A percentile compares a stretch with the other conserved stretches of the same genome.
These are phyloP conservation scores for Dalbergia cochinchinensis DNA, from an alignment of 306 rosid genomes.

Conservation along the genomic window DNA sequence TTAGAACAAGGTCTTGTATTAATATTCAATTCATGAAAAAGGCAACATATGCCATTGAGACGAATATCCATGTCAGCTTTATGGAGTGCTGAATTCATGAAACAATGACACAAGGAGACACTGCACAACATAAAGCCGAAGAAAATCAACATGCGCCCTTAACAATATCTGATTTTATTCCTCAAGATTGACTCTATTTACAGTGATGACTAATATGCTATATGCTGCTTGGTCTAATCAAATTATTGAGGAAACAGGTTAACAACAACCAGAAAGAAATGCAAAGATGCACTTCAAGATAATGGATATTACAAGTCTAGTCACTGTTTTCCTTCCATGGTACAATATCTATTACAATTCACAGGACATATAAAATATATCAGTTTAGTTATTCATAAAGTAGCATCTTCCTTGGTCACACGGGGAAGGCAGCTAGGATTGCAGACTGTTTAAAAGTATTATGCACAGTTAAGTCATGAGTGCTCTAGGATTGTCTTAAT, in stretches of 20 bases:
- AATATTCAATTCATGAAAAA: slow-evolving; percentile 25
- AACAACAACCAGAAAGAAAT: slow-evolving; percentile 4
- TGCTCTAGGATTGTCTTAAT: no score
- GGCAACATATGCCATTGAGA: not conserved
- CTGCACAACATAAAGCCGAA: slow-evolving; percentile 15
- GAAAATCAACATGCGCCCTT: slow-evolving; percentile 18
- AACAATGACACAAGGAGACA: not conserved
- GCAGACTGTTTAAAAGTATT: not conserved
- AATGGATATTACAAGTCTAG: not conserved
- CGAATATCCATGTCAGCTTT: slow-evolving; percentile 10
- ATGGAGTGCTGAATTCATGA: slow-evolving; percentile 1
- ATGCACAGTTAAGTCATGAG: no score
- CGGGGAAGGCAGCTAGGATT: not conserved
- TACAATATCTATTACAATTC: not conserved
- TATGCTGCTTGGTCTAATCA: not conserved
- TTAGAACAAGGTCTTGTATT: slow-evolving; percentile 32
- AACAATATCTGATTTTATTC: not conserved
- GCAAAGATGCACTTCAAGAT: slow-evolving; percentile 7
- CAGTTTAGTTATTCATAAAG: slow-evolving; percentile 9
- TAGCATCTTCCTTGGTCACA: not conserved
- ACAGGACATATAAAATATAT: not conserved
- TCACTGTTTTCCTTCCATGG: not conserved
- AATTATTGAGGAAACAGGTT: slow-evolving; percentile 23
- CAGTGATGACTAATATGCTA: not conserved
- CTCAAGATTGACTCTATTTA: slow-evolving; percentile 28